Base-by-base conservation (phyloP, 352 stramenopile genomes). In the Globisporangium polare region DNA sequence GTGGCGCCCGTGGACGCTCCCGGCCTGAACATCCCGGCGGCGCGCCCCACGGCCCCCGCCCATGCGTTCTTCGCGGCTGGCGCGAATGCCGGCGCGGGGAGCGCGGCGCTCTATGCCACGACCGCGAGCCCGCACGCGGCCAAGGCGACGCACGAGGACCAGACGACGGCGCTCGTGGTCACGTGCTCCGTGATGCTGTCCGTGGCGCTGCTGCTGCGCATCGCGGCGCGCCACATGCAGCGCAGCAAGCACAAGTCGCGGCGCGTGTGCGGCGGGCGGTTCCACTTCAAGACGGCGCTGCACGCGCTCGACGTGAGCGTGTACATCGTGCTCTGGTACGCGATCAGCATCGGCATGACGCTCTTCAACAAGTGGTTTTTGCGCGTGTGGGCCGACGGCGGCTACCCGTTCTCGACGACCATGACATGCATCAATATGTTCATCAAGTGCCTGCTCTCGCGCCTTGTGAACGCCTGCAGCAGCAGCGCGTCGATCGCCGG, bases 301-400 rank as follows among this genome's bases (percentile, higher is more conserved):
- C 75, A 89, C 53, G 75, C 80, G 24, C 65, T 92, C 24, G 83
- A 90, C 59, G 78, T 92, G 31, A 86, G 75, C 58, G 71, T 89
- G 0, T 89, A 80, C 53, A 72, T 92, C 31, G 75, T 92, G 51
- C 73, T 88, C 22, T 92, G 83, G 83, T 92, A 91, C 60, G 79
- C 71, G n/a, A 84, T 93, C 51, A 91, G 81, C 60, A 93, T 93
- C 65, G 79, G 78, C 60, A 90, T 93, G 81, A 93, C 84, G 71
- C 76, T 91, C 18, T 90, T 93, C 58, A 89, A 90, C 72, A 91
- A 91, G 65, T 91, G 81, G 84, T 91, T 93, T 45, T 49, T 93
- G 42, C 76, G 81, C 26, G 81, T 89, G 27, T 93, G 78, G 78
- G 73, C 75, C 29, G 72, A 77, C 60, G 73, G 78, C 20, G 84